A percentile compares a stretch with the other conserved stretches of the same genome.
phyloP scores from a whole-genome alignment of 352 stramenopile species.

The Globisporangium radiosum region DNA sequence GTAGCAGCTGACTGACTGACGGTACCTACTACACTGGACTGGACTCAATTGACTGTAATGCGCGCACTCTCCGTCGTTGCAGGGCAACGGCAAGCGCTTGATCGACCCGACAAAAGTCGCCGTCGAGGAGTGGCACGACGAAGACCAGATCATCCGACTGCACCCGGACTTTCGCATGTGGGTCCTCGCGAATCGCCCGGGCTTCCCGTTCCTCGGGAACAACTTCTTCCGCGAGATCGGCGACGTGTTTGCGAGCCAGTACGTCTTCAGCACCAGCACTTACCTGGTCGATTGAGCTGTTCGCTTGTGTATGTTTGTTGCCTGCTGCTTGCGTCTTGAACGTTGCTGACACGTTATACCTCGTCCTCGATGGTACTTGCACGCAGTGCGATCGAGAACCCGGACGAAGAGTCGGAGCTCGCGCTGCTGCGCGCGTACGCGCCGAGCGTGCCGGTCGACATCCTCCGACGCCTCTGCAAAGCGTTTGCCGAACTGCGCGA shows the following conservation, averaged over 20 bases:
- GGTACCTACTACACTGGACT: background rate
- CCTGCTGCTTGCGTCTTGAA: too few species aligned
- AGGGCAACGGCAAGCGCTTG: conserved; percentile 86
- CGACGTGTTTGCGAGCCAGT: conserved; percentile 92
- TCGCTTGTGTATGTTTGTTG: conserved; percentile 3
- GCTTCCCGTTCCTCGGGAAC: conserved; percentile 96
- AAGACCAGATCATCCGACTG: conserved; percentile 84
- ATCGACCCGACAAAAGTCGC: conserved; percentile 65
- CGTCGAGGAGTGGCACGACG: conserved; percentile 53
- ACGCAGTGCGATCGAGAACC: conserved; percentile 80
- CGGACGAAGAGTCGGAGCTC: conserved; percentile 88
- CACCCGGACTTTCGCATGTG: conserved; percentile 92
- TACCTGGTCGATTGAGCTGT: background rate
- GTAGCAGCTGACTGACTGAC: too few species aligned
- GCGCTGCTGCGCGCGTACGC: conserved; percentile 88
- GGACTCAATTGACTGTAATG: background rate
- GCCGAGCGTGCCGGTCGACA: conserved; percentile 63
- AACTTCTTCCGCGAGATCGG: conserved; percentile 93
- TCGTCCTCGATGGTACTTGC: too few species aligned
- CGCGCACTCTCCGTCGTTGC: too few species aligned
- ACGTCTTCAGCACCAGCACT: conserved; percentile 11
- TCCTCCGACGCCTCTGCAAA: conserved; percentile 77
- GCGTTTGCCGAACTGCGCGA: conserved; percentile 89
- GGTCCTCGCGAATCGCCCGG: conserved; percentile 94
- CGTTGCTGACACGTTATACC: too few species aligned